A percentile compares a stretch with the other conserved stretches of the same genome.
These are phyloP conservation scores for Tirmania nivea DNA, from an alignment of 495 filamentous ascomycete genomes.

Conservation along the genomic window DNA sequence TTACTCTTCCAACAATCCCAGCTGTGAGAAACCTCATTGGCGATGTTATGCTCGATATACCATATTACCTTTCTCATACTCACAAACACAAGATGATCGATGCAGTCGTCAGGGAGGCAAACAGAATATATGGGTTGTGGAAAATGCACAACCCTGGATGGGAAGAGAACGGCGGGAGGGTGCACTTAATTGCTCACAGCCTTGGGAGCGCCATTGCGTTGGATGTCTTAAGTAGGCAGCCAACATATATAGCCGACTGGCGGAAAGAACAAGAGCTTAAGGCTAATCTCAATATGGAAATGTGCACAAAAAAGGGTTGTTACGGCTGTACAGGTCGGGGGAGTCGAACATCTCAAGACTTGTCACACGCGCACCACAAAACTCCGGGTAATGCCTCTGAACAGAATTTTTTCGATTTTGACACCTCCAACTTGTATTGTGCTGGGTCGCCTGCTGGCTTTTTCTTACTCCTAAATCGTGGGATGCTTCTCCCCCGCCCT, in stretches of 20 bases:
- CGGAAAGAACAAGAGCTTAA: background rate
- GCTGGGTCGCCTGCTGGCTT: constrained; percentile 85
- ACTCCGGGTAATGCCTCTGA: background rate
- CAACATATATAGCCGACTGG: constrained; percentile 28
- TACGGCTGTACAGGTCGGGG: constrained; percentile 5
- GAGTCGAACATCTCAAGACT: background rate
- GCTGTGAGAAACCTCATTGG: constrained; percentile 75
- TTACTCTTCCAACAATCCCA: constrained; percentile 76
- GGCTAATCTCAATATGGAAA: constrained; percentile 29
- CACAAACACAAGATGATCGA: constrained; percentile 88
- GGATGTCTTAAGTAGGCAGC: constrained; percentile 76
- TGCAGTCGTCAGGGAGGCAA: constrained; percentile 77
- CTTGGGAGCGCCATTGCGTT: constrained; percentile 83
- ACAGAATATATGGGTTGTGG: constrained; percentile 83
- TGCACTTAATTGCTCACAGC: constrained; percentile 85
- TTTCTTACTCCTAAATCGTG: constrained; percentile 75
- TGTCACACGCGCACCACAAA: background rate
- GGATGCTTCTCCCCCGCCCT: constrained; percentile 53
- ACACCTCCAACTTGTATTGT: constrained; percentile 72
- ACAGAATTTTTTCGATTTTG: constrained; percentile 56
- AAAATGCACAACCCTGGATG: constrained; percentile 80
- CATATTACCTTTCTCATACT: constrained; percentile 73
- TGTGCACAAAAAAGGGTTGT: constrained; percentile 8
- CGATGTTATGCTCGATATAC: constrained; percentile 94
- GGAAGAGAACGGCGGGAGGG: constrained; percentile 45